Base-by-base conservation (phyloP, 1,139 yeast species). In the Kodamaea ohmeri region DNA sequence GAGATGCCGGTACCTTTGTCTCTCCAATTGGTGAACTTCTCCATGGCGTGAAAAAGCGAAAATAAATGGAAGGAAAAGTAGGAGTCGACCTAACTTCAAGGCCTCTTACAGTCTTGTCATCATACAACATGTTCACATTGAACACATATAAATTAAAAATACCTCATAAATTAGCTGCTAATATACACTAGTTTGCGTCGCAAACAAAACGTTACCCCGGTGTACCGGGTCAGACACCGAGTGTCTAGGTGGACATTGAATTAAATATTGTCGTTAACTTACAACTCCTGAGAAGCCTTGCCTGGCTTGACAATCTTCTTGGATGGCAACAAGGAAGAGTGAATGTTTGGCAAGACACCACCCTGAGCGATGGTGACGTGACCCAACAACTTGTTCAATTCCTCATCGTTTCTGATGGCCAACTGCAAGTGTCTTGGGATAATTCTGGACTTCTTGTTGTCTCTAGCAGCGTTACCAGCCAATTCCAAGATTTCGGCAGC, bases 341-440 rank as follows among this genome's bases (percentile, higher is more conserved):
- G 96, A 66, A 83, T 84, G 85, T 90, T 89, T 78, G 96, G 96
- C 68, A 88, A 78, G 55, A 88, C 96, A 84, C 96, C 96, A 84
- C 96, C 96, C 76, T 87, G 95, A 56, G 96, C 95, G 61, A 87
- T 88, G 53, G 95, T 85, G 57, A 87, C 95, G 66, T 85, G 89
- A 64, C 98, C 97, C 57, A 87, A 77, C 61, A 70, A 70, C 61
- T 71, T 70, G 67, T 69, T 71, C 58, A 71, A 66, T 58, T 69
- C 76, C 59, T 67, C 76, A 67, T 71, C 76, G 56, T 69, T 69
- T 71, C 76, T 71, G 65, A 65, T 71, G 63, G 76, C 76, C 60
- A 67, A 67, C 60, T 73, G 76, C 63, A 67, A 65, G 59, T 65
- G 73, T 65, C 75, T 67, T 61, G 75, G 72, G 61, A 72, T 72